These are phyloP conservation scores for Phaeosphaeria sp. DNA, from an alignment of 2,329 filamentous ascomycete species.

Conservation along the genomic window DNA sequence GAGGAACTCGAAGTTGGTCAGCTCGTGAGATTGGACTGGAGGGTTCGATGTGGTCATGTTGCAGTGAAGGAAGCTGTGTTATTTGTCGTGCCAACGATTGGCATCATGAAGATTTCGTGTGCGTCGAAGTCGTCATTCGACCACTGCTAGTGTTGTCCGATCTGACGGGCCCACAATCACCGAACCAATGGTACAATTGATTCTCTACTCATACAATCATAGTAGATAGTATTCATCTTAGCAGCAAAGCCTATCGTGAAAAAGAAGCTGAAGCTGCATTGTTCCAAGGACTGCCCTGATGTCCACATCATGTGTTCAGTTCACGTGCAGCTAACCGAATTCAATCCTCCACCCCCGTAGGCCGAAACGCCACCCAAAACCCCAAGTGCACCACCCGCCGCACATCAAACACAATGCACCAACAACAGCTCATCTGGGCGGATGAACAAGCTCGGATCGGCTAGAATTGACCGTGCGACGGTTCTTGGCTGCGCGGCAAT, in stretches of 20 bases:
- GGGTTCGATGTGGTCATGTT: not conserved
- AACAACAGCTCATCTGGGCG: conserved; percentile 5
- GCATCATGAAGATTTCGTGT: no score
- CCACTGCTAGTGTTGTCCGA: not conserved
- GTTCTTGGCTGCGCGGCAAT: conserved; percentile 22
- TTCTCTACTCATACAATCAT: not conserved
- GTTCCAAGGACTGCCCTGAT: no score
- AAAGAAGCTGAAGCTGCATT: no score
- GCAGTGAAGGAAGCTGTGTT: not conserved
- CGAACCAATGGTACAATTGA: no score
- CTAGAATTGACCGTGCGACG: conserved; percentile 19
- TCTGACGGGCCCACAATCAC: no score
- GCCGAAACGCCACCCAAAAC: conserved; percentile 42
- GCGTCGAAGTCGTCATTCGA: not conserved
- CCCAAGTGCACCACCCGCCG: conserved; percentile 26
- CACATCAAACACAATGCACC: conserved; percentile 33
- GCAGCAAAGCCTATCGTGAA: no score
- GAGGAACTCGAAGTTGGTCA: conserved; percentile 27
- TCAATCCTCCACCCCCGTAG: conserved; percentile 24
- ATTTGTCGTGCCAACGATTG: not conserved
- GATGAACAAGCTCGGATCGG: conserved; percentile 22
- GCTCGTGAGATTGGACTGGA: conserved; percentile 13
- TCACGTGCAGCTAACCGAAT: no score
- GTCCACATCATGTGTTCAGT: no score
- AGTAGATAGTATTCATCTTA: not conserved